Conservation (phyloP, 2,329 filamentous ascomycete species). For the Alternaria brassicicola region DNA sequence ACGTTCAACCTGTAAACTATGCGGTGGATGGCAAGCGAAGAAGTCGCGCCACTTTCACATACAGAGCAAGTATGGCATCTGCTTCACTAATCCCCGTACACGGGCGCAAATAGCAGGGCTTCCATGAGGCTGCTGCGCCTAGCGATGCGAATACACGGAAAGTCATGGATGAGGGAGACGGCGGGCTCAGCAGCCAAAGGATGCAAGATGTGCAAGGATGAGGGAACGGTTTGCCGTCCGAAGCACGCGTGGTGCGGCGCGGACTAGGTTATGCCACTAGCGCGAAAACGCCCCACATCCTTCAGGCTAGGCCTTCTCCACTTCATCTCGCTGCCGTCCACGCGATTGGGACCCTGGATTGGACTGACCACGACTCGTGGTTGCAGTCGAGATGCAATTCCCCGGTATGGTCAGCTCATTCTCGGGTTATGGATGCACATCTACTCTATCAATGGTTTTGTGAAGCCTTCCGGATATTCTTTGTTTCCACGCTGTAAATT, state of each 20-base stretch:
- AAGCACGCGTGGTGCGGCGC: background rate
- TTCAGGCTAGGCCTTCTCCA: background rate
- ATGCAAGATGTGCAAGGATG: background rate
- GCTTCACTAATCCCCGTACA: too few species aligned
- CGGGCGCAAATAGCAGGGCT: background rate
- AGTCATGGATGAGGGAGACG: background rate
- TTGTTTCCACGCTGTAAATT: too few species aligned
- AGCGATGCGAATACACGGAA: background rate
- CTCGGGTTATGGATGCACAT: rapidly evolving
- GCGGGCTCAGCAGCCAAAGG: background rate
- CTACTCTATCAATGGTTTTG: background rate
- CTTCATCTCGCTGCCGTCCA: background rate
- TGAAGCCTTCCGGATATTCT: too few species aligned
- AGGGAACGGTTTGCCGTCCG: background rate
- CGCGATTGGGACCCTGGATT: background rate
- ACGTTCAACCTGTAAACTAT: background rate
- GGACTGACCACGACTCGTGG: background rate
- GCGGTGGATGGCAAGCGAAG: background rate
- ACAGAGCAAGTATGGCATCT: background rate
- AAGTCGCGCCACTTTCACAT: background rate
- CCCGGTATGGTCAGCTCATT: background rate
- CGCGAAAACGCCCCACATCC: background rate
- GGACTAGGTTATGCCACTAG: background rate
- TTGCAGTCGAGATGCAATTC: background rate
- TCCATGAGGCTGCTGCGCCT: too few species aligned